Percentiles rank a stretch among this genome's conserved stretches.
These are phyloP conservation scores for Candida sojae DNA, from an alignment of 1,139 yeast species.

Conservation along the genomic window DNA sequence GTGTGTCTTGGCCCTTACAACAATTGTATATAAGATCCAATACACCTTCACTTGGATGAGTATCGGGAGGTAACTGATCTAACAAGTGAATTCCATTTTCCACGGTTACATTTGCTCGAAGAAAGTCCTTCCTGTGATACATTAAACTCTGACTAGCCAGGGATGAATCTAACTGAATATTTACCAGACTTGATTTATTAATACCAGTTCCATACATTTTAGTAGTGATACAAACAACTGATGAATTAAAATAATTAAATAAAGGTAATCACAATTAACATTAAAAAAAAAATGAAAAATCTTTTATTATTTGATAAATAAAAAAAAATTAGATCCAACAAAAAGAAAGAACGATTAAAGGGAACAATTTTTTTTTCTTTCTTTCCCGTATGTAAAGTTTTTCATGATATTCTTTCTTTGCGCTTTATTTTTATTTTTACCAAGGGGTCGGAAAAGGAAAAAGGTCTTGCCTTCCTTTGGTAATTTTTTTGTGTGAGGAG, in stretches of 20 bases:
- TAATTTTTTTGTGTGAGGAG: no score
- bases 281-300: background rate
- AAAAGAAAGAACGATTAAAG: background rate
- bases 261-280: background rate
- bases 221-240: background rate
- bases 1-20: background rate
- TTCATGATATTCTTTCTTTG: no score
- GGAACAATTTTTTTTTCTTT: no score
- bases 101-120: background rate
- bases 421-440: no score
- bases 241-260: background rate
- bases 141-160: slow-evolving; percentile 1
- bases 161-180: background rate
- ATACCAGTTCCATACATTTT: background rate
- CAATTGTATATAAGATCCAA: slow-evolving; percentile 1
- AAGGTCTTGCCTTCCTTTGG: no score
- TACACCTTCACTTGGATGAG: slow-evolving; percentile 1
- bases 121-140: background rate
- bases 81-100: slow-evolving; percentile 14
- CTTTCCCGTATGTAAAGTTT: no score
- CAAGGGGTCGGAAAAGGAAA: no score
- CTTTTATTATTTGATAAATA: background rate
- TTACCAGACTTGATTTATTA: background rate
- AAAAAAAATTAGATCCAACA: background rate
- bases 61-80: slow-evolving; percentile 11